Evolutionary conservation across 495 filamentous ascomycete genomes (phyloP).

Genomic region (Chaetomidium leptoderma): DNA sequence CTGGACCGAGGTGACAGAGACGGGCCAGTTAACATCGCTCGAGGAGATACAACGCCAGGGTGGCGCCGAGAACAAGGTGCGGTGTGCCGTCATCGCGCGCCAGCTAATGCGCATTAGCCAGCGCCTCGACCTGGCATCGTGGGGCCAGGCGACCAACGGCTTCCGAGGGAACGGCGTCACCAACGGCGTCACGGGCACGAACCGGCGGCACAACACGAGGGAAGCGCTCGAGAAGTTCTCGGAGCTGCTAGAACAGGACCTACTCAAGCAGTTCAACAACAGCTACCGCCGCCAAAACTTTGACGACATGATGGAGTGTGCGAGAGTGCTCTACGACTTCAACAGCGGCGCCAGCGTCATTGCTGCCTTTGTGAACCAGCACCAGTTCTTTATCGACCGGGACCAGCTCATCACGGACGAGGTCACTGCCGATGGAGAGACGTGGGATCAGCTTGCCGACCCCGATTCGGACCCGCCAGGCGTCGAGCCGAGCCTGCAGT

Average conservation of each 20-base stretch:
- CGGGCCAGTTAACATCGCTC: constrained; percentile 70
- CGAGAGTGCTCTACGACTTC: constrained; percentile 91
- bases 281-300: constrained; percentile 91
- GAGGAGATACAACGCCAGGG: constrained; percentile 77
- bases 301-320: constrained; percentile 93
- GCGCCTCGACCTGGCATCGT: constrained; percentile 69
- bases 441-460: constrained; percentile 87
- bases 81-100: constrained; percentile 83
- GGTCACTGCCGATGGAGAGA: constrained; percentile 72
- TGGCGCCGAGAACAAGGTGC: constrained; percentile 77
- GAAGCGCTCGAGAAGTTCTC: constrained; percentile 96
- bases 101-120: constrained; percentile 86
- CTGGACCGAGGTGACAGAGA: constrained; percentile 88
- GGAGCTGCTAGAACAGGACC: constrained; percentile 90
- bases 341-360: constrained; percentile 92
- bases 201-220: constrained; percentile 60
- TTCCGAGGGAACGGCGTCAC: constrained; percentile 51
- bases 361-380: constrained; percentile 94
- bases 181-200: constrained; percentile 41
- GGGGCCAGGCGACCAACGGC: constrained; percentile 57
- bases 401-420: constrained; percentile 89
- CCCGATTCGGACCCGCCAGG: constrained; percentile 87
- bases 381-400: constrained; percentile 96
- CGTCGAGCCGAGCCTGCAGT: constrained; percentile 87
- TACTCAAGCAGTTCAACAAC: constrained; percentile 93